Evolutionary conservation across 73 alveolate species (phyloP).

Genomic region (Paramecium tetraurelia): DNA sequence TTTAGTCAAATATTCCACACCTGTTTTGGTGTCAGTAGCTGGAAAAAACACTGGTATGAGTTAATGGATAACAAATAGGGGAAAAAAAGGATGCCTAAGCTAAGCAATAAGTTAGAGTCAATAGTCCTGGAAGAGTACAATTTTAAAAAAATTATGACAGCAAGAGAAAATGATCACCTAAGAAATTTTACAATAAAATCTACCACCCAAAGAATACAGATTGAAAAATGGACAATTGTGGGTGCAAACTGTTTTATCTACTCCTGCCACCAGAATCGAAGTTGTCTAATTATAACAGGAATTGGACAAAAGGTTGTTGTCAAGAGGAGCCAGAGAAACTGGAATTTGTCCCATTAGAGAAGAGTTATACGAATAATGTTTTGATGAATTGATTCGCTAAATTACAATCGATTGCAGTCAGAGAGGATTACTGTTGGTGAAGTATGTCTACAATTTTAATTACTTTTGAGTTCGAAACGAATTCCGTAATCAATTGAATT

Average conservation of each 20-base stretch:
- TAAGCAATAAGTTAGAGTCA: not conserved
- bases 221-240: constrained; percentile 77
- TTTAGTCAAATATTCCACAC: constrained; percentile 83
- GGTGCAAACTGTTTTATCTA: constrained; percentile 80
- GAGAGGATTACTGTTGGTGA: constrained; percentile 64
- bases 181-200: constrained; percentile 55
- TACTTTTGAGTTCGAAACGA: constrained; percentile 51
- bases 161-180: constrained; percentile 57
- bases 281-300: constrained; percentile 76
- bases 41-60: constrained; percentile 72
- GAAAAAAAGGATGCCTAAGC: not conserved
- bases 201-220: constrained; percentile 83
- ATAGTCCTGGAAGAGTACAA: constrained; percentile 25
- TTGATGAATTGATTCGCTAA: constrained; percentile 81
- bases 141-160: not conserved
- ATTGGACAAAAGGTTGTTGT: constrained; percentile 65
- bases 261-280: constrained; percentile 83
- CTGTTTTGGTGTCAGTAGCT: constrained; percentile 82
- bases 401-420: constrained; percentile 67
- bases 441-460: not conserved
- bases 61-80: not conserved
- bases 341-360: constrained; percentile 89
- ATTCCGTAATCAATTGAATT: constrained; percentile 65
- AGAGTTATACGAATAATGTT: constrained; percentile 75
- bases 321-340: constrained; percentile 78